Conservation (phyloP, 1,284 basidiomycete genomes). For the Moniliophthora roreri region DNA sequence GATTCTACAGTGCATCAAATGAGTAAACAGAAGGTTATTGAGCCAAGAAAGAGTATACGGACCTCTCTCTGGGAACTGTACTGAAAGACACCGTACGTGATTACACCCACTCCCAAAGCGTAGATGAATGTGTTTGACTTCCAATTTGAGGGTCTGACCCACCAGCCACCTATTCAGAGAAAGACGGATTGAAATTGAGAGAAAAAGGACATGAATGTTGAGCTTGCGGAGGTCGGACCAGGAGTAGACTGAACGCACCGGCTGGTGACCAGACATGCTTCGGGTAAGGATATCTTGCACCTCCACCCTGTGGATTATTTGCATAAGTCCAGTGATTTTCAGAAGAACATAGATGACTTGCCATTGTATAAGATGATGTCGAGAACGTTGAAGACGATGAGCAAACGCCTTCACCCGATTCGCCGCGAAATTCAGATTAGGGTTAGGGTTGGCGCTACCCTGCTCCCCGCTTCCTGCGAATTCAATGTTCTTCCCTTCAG, state of each 20-base stretch:
- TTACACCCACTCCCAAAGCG: constrained; percentile 54
- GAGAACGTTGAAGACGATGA: neutral
- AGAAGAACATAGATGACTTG: no score
- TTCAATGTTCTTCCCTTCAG: no score
- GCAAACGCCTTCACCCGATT: neutral
- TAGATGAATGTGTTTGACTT: constrained; percentile 64
- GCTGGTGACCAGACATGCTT: constrained; percentile 73
- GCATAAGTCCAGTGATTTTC: neutral
- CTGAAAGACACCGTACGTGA: constrained; percentile 59
- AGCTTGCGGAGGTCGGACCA: neutral
- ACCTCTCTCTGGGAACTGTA: constrained; percentile 69
- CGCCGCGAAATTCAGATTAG: neutral
- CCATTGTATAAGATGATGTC: neutral
- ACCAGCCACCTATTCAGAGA: constrained; percentile 62
- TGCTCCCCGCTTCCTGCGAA: no score
- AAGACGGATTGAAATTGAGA: constrained; percentile 1
- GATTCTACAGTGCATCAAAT: constrained; percentile 24
- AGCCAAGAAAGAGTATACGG: constrained; percentile 16
- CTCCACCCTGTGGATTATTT: constrained; percentile 50
- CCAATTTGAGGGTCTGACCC: constrained; percentile 72
- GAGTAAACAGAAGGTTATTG: neutral
- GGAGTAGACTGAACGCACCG: constrained; percentile 37
- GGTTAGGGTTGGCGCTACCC: constrained; percentile 5
- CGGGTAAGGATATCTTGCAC: constrained; percentile 66
- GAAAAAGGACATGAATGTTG: neutral